phyloP scores from a whole-genome alignment of 768 basidiomycete species.

The Phallus indusiatus region DNA sequence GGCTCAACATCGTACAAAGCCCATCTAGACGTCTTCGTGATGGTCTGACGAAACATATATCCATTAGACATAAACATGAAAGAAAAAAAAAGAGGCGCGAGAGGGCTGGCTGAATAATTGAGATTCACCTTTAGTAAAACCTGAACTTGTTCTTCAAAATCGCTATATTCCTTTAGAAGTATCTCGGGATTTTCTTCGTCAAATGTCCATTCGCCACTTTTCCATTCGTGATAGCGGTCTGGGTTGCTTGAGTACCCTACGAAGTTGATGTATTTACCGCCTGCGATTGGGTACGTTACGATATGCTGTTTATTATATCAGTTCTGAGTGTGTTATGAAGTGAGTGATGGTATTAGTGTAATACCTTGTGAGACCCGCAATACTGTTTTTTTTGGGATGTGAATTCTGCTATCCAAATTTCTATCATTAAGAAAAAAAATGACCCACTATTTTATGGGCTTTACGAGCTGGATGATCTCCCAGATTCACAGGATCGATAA shows the following conservation, averaged over 20 bases:
- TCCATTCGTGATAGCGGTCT: background rate
- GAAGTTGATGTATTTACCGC: conserved; percentile 6
- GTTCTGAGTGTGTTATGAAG: no score
- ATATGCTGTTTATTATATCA: conserved; percentile 46
- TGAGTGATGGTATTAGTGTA: no score
- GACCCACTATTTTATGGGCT: no score
- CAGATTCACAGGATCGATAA: conserved; percentile 23
- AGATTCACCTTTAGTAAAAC: conserved; percentile 40
- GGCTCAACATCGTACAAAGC: conserved; percentile 50
- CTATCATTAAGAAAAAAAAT: no score
- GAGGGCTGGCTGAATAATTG: no score
- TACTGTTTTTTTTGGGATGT: conserved; percentile 29
- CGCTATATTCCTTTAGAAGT: conserved; percentile 30
- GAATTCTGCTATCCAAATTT: no score
- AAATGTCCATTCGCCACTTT: background rate
- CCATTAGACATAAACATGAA: conserved; percentile 1
- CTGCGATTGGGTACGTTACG: conserved; percentile 51
- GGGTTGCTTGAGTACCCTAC: background rate
- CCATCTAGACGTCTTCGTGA: conserved; percentile 47
- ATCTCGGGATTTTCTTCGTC: conserved; percentile 23
- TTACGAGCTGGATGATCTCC: conserved; percentile 23
- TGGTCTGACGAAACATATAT: conserved; percentile 37
- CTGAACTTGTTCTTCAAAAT: conserved; percentile 54
- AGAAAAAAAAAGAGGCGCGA: background rate
- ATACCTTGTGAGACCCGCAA: background rate